phyloP scores from a whole-genome alignment of 2,329 filamentous ascomycete species.

The Fusarium tjaetaba region DNA sequence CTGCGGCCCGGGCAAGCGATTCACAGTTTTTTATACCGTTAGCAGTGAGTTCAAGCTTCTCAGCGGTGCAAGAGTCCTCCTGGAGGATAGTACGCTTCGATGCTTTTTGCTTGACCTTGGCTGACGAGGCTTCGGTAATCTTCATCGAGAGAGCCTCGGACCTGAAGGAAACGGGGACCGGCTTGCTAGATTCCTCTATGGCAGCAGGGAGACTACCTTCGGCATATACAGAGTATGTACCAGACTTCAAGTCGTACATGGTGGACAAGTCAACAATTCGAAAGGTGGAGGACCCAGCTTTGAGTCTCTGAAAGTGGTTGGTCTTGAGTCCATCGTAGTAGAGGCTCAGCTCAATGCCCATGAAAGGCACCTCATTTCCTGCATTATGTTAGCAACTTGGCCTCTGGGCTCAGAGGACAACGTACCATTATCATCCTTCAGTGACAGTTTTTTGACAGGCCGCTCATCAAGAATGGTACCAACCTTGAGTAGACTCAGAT shows the following conservation, averaged over 20 bases:
- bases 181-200: not conserved
- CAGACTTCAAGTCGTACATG: constrained; percentile 16
- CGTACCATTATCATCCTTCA: constrained; percentile 8
- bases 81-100: constrained; percentile 13
- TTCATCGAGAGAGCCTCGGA: constrained; percentile 10
- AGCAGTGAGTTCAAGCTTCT: constrained; percentile 5
- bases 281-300: constrained; percentile 10
- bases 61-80: not conserved
- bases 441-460: constrained; percentile 22
- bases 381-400: not conserved
- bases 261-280: constrained; percentile 10
- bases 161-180: not conserved
- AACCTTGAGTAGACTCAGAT: constrained; percentile 16
- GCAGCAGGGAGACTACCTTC: constrained; percentile 3
- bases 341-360: constrained; percentile 22
- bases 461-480: constrained; percentile 27
- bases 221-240: constrained; percentile 19
- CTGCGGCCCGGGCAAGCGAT: constrained; percentile 27
- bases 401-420: accelerated
- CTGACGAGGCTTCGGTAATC: constrained; percentile 7
- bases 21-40: constrained; percentile 25
- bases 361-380: constrained; percentile 14
- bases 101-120: not conserved
- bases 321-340: constrained; percentile 22
- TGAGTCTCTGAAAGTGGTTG: constrained; percentile 13